Base-by-base conservation (phyloP, 1,284 basidiomycete species). In the Leccinum solheimii region DNA sequence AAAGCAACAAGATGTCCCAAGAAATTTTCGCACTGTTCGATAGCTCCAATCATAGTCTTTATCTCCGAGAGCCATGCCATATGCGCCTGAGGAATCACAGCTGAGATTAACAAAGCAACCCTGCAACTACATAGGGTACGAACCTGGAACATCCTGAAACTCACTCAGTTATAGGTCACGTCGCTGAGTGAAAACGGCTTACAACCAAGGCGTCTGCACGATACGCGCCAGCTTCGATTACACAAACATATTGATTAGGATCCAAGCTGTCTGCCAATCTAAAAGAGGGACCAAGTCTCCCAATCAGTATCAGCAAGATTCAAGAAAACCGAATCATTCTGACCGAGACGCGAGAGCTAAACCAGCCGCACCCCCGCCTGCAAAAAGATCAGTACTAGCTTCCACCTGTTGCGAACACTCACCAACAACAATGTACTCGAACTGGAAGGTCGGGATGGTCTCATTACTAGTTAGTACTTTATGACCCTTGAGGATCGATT, bases 381-480 rank as follows among this genome's bases (percentile, higher is more conserved):
- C 1, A 10, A 52, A 66, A 16, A 34, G 4, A 38, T 67, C 3
- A 49, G 27, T 26, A 23, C 7, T 26, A 6, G 34, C 11, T 8
- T 7, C 1, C 21, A 45, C 32, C 11, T 2, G 5, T 26, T 11
- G 10, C 13, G 21, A 45, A 11, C 34, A 45, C 66, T 40, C 30
- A 66, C 68, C 66, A 21, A 67, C 51, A 26, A 67, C 56, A 16
- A 69, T 58, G 54, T 69, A 67, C 36, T 68, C 66, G 40, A 68
- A 67, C 50, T 16, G 9, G 2, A 30, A 19, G 9, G 45, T n/a
- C 16, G 11, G 13, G 9, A 2, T 5, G 10, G 8, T 9, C 48
- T 34, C 43, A 19, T 45, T 48, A 5, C 43, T 23, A 6, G 43
- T 14, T 9, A 57, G 23, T 38, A 43, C 40, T 21, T 38, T 57